Evolutionary conservation across 2,329 filamentous ascomycete species (phyloP), one percentile per base, ranked within the genome.

Genomic region (Rutstroemia sp.): DNA sequence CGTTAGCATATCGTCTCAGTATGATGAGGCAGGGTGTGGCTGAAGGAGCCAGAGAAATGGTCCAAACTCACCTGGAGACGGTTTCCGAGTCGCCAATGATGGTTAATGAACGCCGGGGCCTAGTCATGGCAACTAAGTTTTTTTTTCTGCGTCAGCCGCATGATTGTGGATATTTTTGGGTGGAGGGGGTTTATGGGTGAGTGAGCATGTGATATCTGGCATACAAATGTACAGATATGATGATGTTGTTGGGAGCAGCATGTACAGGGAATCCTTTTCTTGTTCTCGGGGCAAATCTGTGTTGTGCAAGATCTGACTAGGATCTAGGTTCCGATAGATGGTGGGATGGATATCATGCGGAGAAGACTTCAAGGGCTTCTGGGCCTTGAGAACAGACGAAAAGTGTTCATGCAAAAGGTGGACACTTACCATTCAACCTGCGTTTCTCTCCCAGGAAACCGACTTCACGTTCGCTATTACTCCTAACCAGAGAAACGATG

Each of bases 21-120:
- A 8, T 34, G 17, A 48, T 59, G 39, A 42, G 38, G 46, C 44
- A 38, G 21, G 19, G 42, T 38, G 51, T 55, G 50, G 45, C n/a
- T n/a, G 39, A 30, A 16, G 19, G 48, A 58, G 48, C 23, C 3
- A 57, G 58, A 58, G 48, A 50, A 40, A 25, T 51, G 52, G 58
- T 61, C 56, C 50, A 50, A 58, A 83, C 88, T 81, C 77, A 95
- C 84, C 34, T 49, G 72, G 86, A 85, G 55, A 96, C 56, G 3
- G 92, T 97, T 70, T 96, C 94, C 58, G 90, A 94, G 71, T 99
- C 94, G 46, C 92, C 94, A 66, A 96, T 87, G 17, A 99, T 81
- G 60, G 89, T 94, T 45, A 99, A 77, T 68, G 94, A 92, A 64
- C 94, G 82, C 74, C 88, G 92, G 5, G 94, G 90, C 63, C 94